These are phyloP conservation scores for Pestalotiopsis sp. DNA, from an alignment of 2,329 filamentous ascomycete genomes.

Conservation along the genomic window DNA sequence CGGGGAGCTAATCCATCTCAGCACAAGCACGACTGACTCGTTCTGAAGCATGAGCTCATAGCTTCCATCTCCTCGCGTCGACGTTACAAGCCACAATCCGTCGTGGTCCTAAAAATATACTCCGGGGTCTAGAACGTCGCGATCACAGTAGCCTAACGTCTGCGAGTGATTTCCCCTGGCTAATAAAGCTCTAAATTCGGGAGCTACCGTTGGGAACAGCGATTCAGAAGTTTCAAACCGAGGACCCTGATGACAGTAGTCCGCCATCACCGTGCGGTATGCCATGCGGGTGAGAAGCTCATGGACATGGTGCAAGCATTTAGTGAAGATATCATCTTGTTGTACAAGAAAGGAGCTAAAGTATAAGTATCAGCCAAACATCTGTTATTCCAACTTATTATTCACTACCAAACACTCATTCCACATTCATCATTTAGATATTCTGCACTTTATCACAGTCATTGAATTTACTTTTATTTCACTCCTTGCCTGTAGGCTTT, in stretches of 20 bases:
- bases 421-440: too few relatives aligned
- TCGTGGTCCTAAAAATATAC: not conserved
- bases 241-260: not conserved
- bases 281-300: too few relatives aligned
- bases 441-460: not conserved
- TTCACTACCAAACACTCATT: too few relatives aligned
- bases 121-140: not conserved
- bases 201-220: not conserved
- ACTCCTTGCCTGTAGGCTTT: not conserved
- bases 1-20: not conserved
- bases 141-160: not conserved
- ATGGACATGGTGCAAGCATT: too few relatives aligned
- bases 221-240: not conserved
- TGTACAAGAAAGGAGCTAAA: too few relatives aligned
- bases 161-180: not conserved
- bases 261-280: too few relatives aligned
- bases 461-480: not conserved
- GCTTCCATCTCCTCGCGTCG: not conserved
- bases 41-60: not conserved
- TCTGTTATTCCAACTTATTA: too few relatives aligned
- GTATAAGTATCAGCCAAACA: too few relatives aligned
- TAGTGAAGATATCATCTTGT: too few relatives aligned
- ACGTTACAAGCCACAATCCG: not conserved
- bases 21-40: not conserved
- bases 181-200: not conserved